Base-by-base conservation (phyloP, 805 yeast species). In the Hyphopichia homilentoma region DNA sequence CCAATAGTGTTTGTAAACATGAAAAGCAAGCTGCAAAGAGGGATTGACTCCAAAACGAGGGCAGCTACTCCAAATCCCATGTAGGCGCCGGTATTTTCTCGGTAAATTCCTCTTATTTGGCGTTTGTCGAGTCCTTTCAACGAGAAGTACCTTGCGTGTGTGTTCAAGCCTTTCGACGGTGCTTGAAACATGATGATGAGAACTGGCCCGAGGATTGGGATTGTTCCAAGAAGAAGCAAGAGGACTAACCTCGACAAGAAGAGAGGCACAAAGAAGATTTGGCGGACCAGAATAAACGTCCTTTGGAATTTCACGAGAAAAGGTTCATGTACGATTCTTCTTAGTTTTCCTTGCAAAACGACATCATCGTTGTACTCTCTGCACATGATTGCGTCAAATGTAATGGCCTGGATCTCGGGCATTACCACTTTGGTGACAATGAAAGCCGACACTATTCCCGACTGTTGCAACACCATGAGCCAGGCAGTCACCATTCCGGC, bases 201-300 rank as follows among this genome's bases (percentile, higher is more conserved):
- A 4, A 70, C n/a, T 0, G 84, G 83, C 0, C 88, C 88, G 5
- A 75, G 13, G 5, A 79, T 22, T 0, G 88, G 88, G 9, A 81
- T 61, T 32, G 67, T 52, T 19, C 71, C 68, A 8, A 79, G 46
- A 0, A 61, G 11, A 12, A 73, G 43, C 14, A 65, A 52, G 1
- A 62, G 11, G 0, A 66, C 1, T 2, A 67, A 59, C 33, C 68
- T 60, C 6, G 54, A 12, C 15, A 66, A 39, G 29, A 25, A 45
- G 28, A 45, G 43, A 1, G 79, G 77, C 8, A 66, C 30, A 4
- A 50, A 34, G 34, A 57, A 53, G 20, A 68, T 15, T n/a, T n/a
- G n/a, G n/a, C n/a, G n/a, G n/a, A n/a, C n/a, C n/a, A n/a, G n/a
- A n/a, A n/a, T n/a, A n/a, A n/a, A n/a, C n/a, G n/a, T n/a, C n/a